phyloP scores from a whole-genome alignment of 106 monocot species.

The Vanilla planifolia region DNA sequence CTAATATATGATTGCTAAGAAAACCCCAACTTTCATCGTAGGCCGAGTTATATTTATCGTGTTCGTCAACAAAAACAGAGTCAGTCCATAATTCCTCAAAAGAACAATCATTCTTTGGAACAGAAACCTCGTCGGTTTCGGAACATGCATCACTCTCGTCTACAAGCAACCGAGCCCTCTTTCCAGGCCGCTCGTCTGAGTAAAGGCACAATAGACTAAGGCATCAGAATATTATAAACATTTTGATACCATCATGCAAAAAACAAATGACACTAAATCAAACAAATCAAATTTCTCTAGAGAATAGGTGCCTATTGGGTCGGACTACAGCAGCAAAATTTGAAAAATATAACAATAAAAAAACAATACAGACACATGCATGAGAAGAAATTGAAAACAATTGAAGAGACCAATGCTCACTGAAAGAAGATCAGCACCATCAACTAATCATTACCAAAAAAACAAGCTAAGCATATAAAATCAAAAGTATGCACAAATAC shows the following conservation, averaged over 20 bases:
- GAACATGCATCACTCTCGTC: conserved; percentile 54
- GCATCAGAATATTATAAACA: background rate
- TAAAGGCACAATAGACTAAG: conserved; percentile 3
- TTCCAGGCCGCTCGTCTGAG: conserved; percentile 57
- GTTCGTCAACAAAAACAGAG: conserved; percentile 21
- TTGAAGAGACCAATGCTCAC: background rate
- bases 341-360: no score
- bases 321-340: no score
- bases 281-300: no score
- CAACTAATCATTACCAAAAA: background rate
- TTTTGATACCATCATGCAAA: no score
- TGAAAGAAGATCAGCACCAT: background rate
- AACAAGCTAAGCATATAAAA: background rate
- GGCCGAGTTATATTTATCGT: conserved; percentile 2
- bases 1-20: conserved; percentile 48
- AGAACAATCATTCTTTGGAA: conserved; percentile 34
- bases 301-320: no score
- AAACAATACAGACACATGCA: background rate
- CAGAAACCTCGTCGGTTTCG: conserved; percentile 35
- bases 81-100: conserved; percentile 78
- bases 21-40: conserved; percentile 69
- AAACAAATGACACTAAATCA: no score
- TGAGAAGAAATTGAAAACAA: background rate
- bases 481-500: no score
- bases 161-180: conserved; percentile 50